phyloP scores from a whole-genome alignment of 371 early-diverging fungal genomes.

The Nematocida ausubeli region DNA sequence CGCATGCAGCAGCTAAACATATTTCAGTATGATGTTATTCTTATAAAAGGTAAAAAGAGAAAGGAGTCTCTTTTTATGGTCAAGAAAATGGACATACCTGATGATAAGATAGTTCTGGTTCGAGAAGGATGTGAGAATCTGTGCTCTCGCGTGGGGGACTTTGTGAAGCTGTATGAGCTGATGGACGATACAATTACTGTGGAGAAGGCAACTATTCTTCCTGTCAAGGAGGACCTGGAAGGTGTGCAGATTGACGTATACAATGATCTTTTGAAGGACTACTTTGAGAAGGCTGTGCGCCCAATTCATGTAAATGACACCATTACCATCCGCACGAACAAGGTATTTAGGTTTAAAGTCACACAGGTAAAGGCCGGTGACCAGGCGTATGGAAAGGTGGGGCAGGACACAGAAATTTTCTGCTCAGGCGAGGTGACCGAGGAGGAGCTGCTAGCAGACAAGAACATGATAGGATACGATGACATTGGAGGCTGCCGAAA shows the following conservation, averaged over 20 bases:
- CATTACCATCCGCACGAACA: constrained; percentile 81
- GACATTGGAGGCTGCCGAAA: constrained; percentile 96
- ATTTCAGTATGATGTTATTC: constrained; percentile 69
- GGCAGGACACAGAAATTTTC: constrained; percentile 91
- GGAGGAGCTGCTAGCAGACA: constrained; percentile 92
- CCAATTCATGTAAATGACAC: constrained; percentile 53
- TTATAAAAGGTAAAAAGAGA: constrained; percentile 94
- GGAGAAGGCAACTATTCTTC: constrained; percentile 84
- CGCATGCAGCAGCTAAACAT: constrained; percentile 59
- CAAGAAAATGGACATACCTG: constrained; percentile 81
- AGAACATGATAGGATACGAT: constrained; percentile 92
- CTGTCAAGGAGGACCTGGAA: constrained; percentile 94
- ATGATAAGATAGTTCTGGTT: constrained; percentile 82
- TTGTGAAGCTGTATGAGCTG: constrained; percentile 86
- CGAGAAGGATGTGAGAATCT: constrained; percentile 81
- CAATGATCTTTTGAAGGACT: constrained; percentile 70
- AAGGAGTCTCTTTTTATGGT: constrained; percentile 88
- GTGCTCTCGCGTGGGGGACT: constrained; percentile 89
- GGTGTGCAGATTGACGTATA: constrained; percentile 91
- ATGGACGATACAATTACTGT: constrained; percentile 82
- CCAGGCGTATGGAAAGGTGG: constrained; percentile 67
- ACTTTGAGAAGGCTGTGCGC: constrained; percentile 46
- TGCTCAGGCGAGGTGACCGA: constrained; percentile 92
- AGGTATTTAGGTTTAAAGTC: constrained; percentile 96
- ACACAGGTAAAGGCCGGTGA: constrained; percentile 72